Evolutionary conservation across 768 basidiomycete species (phyloP).

Genomic region (Naganishia vaughanmartiniae): DNA sequence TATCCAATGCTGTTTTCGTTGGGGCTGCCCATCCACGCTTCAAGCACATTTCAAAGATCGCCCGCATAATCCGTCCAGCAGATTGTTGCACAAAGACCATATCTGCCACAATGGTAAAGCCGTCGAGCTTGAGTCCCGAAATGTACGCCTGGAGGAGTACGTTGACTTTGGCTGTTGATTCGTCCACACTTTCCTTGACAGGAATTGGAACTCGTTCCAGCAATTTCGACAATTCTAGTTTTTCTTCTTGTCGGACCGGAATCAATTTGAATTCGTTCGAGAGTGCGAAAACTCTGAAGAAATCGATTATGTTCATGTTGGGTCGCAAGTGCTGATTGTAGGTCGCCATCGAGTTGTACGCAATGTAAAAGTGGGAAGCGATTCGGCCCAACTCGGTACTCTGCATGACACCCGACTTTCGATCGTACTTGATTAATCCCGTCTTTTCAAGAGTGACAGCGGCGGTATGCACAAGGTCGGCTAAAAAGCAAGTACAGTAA

Average conservation of each 20-base stretch:
- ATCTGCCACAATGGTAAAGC: slow-evolving; percentile 59
- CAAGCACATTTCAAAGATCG: slow-evolving; percentile 95
- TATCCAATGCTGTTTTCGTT: slow-evolving; percentile 80
- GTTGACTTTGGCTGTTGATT: slow-evolving; percentile 95
- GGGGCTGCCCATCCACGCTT: slow-evolving; percentile 98
- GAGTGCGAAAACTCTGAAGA: slow-evolving; percentile 92
- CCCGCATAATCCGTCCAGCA: slow-evolving; percentile 90
- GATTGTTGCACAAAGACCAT: slow-evolving; percentile 93
- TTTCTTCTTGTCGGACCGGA: slow-evolving; percentile 67
- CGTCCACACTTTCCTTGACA: slow-evolving; percentile 92
- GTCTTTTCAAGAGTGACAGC: slow-evolving; percentile 92
- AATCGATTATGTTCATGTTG: slow-evolving; percentile 80
- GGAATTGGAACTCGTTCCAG: slow-evolving; percentile 94
- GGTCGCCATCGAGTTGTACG: slow-evolving; percentile 89
- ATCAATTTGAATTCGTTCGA: slow-evolving; percentile 93
- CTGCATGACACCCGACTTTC: slow-evolving; percentile 80
- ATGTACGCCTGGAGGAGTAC: slow-evolving; percentile 92
- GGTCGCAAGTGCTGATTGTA: slow-evolving; percentile 91
- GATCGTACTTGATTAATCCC: slow-evolving; percentile 89
- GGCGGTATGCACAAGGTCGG: slow-evolving; percentile 86
- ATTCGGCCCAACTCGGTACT: slow-evolving; percentile 90
- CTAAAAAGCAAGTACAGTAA: slow-evolving; percentile 31
- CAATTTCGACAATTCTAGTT: slow-evolving; percentile 82
- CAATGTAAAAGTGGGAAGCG: slow-evolving; percentile 92
- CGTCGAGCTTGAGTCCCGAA: slow-evolving; percentile 87